Evolutionary conservation across 1,284 basidiomycete genomes (phyloP), one percentile per base, ranked within the genome.

Genomic region (Ceratobasidium sp.): DNA sequence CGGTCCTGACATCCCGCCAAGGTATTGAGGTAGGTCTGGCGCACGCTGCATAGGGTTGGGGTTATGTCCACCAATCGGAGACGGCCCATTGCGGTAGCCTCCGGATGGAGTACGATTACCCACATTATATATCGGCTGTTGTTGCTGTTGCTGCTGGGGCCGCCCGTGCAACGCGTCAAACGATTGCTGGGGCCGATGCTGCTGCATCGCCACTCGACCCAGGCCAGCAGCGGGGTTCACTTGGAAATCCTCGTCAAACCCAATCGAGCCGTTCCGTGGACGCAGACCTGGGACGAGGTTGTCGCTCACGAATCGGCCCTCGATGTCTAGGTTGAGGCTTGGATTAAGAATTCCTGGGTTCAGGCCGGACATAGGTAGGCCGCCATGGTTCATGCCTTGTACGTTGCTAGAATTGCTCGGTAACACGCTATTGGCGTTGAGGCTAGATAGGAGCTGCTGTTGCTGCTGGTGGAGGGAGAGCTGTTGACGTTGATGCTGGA

Each of bases 261-360:
- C 61, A 69, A 74, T 59, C 69, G 72, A 73, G 16, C 85, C 81
- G 77, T 86, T 89, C 2, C 88, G 86, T 58, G 87, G 87, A 54
- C 92, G 88, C 41, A 94, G 84, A 19, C 92, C 92, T 51, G 92
- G 92, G 11, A 94, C 92, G 86, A 94, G 88, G 41, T 90, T 91
- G 81, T 94, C 91, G 9, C 92, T 91, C 37, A 92, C 87, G 78
- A 94, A 94, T 77, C 86, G 88, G 74, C 91, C 86, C 78, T 93
- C 91, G 62, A 73, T 51, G 43, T 77, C 77, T 29, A 51, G 41
- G 16, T 73, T 63, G 29, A 69, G 66, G 43, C 54, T 69, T 37
- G 74, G 76, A 41, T 62, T 75, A 54, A 74, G 24, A 22, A 61
- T 11, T 8, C 56, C 56, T 24, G 68, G 49, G 31, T 56, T 72